phyloP scores from a whole-genome alignment of 176 grass and related monocot genomes.

The Ensete glaucum region DNA sequence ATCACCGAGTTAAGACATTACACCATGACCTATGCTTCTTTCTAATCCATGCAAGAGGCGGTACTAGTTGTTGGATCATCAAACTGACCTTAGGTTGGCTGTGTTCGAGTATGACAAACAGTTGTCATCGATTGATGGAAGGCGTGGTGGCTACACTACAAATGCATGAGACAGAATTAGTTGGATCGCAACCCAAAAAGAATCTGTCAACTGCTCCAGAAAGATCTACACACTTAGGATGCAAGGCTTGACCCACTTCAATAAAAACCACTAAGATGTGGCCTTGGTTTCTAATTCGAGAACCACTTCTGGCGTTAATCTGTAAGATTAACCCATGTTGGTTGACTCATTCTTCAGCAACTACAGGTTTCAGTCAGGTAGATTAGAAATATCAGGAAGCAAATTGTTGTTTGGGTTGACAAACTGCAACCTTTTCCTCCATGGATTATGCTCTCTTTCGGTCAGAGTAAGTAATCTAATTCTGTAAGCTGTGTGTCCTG shows the following conservation, averaged over 20 bases:
- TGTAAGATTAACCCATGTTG: neutral
- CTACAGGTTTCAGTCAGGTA: neutral
- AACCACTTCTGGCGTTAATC: neutral
- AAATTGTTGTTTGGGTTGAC: slow-evolving; percentile 22
- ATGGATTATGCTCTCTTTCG: slow-evolving; percentile 21
- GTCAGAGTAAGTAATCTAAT: slow-evolving; percentile 25
- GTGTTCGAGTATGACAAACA: neutral
- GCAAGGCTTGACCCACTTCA: neutral
- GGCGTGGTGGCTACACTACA: neutral
- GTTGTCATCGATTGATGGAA: neutral
- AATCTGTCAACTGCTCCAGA: slow-evolving; percentile 28
- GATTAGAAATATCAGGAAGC: slow-evolving; percentile 2
- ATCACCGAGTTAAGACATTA: slow-evolving; percentile 41
- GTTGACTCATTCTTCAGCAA: neutral
- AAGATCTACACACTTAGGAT: neutral
- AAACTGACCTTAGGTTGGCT: neutral
- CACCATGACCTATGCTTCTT: slow-evolving; percentile 18
- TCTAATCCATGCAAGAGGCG: slow-evolving; percentile 44
- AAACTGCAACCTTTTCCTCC: neutral
- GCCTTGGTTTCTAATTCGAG: neutral
- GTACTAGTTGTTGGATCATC: slow-evolving; percentile 41
- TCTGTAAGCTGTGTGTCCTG: slow-evolving; percentile 25
- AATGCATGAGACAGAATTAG: slow-evolving; percentile 7
- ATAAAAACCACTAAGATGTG: neutral
- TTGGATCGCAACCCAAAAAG: neutral